Evolutionary conservation across 495 filamentous ascomycete species (phyloP).

Genomic region (Podospora didyma): DNA sequence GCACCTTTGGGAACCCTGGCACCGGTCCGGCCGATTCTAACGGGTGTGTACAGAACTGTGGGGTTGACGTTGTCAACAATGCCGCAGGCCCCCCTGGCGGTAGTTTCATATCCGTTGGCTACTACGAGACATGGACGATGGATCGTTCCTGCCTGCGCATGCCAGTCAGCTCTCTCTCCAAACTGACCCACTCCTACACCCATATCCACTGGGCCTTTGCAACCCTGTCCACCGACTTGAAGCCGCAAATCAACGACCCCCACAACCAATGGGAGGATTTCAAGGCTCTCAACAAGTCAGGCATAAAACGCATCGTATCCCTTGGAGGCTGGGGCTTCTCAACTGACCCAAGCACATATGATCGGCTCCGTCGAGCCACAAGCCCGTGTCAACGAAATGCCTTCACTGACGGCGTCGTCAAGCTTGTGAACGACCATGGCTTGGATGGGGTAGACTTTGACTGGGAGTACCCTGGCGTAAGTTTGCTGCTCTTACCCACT

Average conservation of each 20-base stretch:
- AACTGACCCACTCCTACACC: constrained; percentile 5
- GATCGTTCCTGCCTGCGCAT: constrained; percentile 22
- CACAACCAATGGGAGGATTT: constrained; percentile 20
- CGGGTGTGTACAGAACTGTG: constrained; percentile 50
- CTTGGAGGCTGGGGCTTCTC: constrained; percentile 38
- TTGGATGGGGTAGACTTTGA: constrained; percentile 38
- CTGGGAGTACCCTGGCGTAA: constrained; percentile 41
- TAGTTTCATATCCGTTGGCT: constrained; percentile 14
- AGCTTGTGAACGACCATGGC: constrained; percentile 22
- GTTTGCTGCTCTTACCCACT: too few relatives aligned
- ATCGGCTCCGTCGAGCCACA: constrained; percentile 22
- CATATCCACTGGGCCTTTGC: constrained; percentile 31
- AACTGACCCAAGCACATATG: constrained; percentile 10
- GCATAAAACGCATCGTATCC: constrained; percentile 29
- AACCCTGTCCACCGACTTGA: constrained; percentile 11
- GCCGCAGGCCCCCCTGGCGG: constrained; percentile 4
- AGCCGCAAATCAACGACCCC: constrained; percentile 2
- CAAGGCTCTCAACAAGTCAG: constrained; percentile 2
- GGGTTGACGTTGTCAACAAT: constrained; percentile 28
- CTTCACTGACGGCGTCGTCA: constrained; percentile 23
- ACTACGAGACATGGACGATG: constrained; percentile 27
- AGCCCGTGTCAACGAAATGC: constrained; percentile 16
- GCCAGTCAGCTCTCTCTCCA: constrained; percentile 15
- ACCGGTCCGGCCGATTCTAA: constrained; percentile 28
- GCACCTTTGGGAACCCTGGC: constrained; percentile 34